Conservation (phyloP, 2,329 filamentous ascomycete genomes). For the Colletotrichum shisoi region DNA sequence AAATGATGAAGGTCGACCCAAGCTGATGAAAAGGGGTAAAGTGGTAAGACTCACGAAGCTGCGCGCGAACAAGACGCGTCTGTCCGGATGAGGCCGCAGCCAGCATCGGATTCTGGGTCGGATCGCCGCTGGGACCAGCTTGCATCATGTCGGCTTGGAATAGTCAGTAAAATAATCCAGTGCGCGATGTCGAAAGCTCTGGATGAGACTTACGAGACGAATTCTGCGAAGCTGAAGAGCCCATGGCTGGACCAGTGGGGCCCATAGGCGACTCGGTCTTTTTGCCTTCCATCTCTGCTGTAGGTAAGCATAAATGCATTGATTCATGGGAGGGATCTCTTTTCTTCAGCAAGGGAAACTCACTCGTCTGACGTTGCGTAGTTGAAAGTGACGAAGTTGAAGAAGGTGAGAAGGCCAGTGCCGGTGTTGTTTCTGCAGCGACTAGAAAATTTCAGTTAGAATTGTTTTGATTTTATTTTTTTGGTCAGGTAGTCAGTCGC, state of each 20-base stretch:
- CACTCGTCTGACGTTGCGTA: not conserved
- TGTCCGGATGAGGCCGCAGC: slow-evolving; percentile 19
- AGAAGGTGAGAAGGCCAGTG: not conserved
- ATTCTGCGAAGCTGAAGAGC: not conserved
- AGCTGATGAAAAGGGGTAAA: not conserved
- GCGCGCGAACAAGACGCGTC: not conserved
- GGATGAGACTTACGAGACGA: slow-evolving; percentile 1
- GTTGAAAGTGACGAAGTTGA: too few relatives aligned
- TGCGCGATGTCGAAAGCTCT: not conserved
- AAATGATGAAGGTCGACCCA: not conserved
- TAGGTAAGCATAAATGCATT: not conserved
- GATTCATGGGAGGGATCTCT: not conserved
- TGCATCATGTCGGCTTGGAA: not conserved
- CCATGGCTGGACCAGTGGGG: not conserved
- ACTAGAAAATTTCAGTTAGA: too few relatives aligned
- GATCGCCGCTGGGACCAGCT: slow-evolving; percentile 18
- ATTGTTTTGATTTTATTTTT: too few relatives aligned
- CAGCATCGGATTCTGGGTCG: slow-evolving; percentile 26
- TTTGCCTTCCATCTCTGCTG: not conserved
- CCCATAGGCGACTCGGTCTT: not conserved
- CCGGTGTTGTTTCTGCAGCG: not conserved
- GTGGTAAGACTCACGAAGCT: slow-evolving; percentile 13
- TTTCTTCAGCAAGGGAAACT: not conserved
- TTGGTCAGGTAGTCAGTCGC: too few relatives aligned
- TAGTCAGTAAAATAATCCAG: not conserved